These are phyloP conservation scores for Hymenoscyphus occultus DNA, from an alignment of 2,329 filamentous ascomycete genomes.

Conservation along the genomic window DNA sequence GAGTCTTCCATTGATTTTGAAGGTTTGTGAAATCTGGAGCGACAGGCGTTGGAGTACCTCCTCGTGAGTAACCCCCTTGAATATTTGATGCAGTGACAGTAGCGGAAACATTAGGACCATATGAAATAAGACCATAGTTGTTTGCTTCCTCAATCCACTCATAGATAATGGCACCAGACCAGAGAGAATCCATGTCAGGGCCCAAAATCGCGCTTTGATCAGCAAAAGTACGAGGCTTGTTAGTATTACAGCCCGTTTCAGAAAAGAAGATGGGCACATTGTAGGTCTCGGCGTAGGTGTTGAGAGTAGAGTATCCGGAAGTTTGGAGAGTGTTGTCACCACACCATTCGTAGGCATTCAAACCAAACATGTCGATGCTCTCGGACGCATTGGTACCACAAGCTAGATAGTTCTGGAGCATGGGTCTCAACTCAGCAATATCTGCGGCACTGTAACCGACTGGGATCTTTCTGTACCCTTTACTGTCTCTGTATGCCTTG, in stretches of 20 bases:
- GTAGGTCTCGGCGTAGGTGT: constrained; percentile 65
- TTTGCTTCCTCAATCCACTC: constrained; percentile 88
- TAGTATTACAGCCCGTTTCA: constrained; percentile 78
- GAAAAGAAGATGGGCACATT: constrained; percentile 88
- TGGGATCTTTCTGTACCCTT: constrained; percentile 77
- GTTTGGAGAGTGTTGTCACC: constrained; percentile 51
- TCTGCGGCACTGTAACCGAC: constrained; percentile 87
- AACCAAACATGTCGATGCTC: constrained; percentile 68
- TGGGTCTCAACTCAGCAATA: constrained; percentile 64
- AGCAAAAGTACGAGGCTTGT: constrained; percentile 58
- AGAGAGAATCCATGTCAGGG: constrained; percentile 63
- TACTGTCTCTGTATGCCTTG: constrained; percentile 73
- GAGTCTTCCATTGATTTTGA: constrained; percentile 69
- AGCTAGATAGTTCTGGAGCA: constrained; percentile 69
- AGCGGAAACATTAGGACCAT: constrained; percentile 58
- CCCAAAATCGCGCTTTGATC: constrained; percentile 79
- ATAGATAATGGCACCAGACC: constrained; percentile 79
- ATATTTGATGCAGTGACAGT: constrained; percentile 53
- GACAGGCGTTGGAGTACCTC: constrained; percentile 70
- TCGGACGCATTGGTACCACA: constrained; percentile 70
- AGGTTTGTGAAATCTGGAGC: constrained; percentile 77
- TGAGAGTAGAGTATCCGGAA: constrained; percentile 68
- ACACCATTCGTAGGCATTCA: constrained; percentile 86
- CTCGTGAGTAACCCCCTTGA: constrained; percentile 64
- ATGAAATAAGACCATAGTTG: constrained; percentile 76